Base-by-base conservation (phyloP, 345 rosid genomes). In the Luvunga scandens region DNA sequence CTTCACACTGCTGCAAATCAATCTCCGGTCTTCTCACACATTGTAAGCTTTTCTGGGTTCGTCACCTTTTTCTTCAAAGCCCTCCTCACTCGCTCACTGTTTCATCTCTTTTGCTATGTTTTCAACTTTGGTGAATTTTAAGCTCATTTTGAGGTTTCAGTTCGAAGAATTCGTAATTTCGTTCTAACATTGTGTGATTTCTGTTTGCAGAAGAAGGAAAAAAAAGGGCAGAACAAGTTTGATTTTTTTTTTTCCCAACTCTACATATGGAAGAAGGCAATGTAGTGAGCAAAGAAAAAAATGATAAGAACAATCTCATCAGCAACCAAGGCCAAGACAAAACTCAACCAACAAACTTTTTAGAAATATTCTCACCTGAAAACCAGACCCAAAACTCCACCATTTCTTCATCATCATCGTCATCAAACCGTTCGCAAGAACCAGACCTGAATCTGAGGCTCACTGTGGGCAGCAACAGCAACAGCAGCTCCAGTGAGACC, bases 401-500 rank as follows among this genome's bases (percentile, higher is more conserved):
- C 9, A 0, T 19, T 5, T 53, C 57, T 16, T 53, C 57, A 4
- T 53, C 57, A 53, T 53, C 22, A 5, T 16, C 57, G 5, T 27
- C 31, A 19, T 22, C 33, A 7, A 33, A 79, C 27, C 14, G 34
- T 28, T 22, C 22, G 9, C 73, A 39, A 10, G 25, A 77, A 42
- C 73, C 59, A 45, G 84, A 81, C 71, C 77, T 82, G 45, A 78
- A 81, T 63, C 81, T 81, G 3, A 69, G 60, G 36, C 81, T 82
- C 21, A 74, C 81, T 21, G 27, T 82, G 33, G 84, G 84, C 14
- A 71, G 81, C 10, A 39, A 63, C 65, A 53, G 57, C 57, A 81
- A 81, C 22, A 77, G 81, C 34, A 39, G 70, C 65, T 65, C 75
- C 78, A 0, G 61, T 24, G 72, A 67, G 73, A 39, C 34, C 34